Evolutionary conservation across 2,329 filamentous ascomycete species (phyloP), one percentile per base, ranked within the genome.

Genomic region (Aspergillus aculeatus): DNA sequence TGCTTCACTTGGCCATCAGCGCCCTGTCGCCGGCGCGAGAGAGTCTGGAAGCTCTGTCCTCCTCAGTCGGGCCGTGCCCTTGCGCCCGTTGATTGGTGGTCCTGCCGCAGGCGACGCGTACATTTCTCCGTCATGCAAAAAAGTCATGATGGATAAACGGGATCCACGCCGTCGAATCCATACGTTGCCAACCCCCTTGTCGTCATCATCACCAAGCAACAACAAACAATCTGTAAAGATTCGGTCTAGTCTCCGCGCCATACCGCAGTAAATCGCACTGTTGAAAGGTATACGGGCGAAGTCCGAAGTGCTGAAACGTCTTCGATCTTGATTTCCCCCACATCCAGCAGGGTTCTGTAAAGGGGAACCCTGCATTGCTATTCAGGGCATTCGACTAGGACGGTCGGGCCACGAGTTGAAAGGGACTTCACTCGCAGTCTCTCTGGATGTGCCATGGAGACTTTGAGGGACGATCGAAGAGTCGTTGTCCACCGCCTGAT

Each of bases 41-140:
- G 38, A 44, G 51, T 64, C 58, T 62, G 63, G 51, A 60, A 61
- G 60, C 54, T 38, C 58, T n/a, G 38, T 29, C 26, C 26, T 29
- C 38, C 29, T 48, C 24, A 47, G 56, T 48, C 53, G 49, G 32
- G 47, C 56, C 49, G 56, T 57, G 56, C 56, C 32, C 50, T 49
- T 21, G 12, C 10, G 19, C 16, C 12, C 26, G n/a, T 31, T 58
- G 41, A 58, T 58, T 58, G 56, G 56, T 35, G 24, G 41, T 21
- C 38, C 16, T 21, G 19, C 38, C 29, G 31, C 16, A 4, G 50
- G 47, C 56, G 50, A 58, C 56, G 56, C 56, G 50, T 53, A 53
- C 56, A 47, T 49, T 58, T 58, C 50, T 58, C 56, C 38, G 56
- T 49, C 51, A 44, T 35, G 32, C 32, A 12, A 16, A 35, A 29